These are phyloP conservation scores for Rhododendron kiyosumense DNA, from an alignment of 148 eudicot species.

Conservation along the genomic window DNA sequence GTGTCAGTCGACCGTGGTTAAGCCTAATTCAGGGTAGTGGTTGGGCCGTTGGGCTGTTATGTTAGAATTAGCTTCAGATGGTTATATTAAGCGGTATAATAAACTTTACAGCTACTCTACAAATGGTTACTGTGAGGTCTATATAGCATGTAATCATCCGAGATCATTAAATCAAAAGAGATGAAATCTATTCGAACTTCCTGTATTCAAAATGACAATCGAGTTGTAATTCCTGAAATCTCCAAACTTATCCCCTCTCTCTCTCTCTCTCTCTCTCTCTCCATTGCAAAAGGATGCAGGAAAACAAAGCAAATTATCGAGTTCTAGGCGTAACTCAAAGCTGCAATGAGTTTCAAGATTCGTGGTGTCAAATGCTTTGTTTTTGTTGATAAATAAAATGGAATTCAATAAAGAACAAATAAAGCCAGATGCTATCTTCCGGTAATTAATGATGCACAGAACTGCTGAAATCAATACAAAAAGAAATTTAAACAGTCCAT, in stretches of 20 bases:
- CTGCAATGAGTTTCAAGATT: background rate
- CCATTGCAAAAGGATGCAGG: background rate
- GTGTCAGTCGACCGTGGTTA: background rate
- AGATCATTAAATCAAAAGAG: background rate
- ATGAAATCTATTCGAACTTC: background rate
- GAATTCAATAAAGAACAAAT: background rate
- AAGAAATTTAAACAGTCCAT: background rate
- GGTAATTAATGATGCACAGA: slow-evolving; percentile 3
- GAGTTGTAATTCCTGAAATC: background rate
- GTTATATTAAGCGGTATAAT: background rate
- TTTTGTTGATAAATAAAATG: background rate
- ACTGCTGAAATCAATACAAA: background rate
- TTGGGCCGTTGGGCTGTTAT: background rate
- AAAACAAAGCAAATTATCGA: background rate
- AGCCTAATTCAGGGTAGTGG: background rate
- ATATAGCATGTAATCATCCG: background rate
- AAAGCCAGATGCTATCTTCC: background rate
- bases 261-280: background rate
- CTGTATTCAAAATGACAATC: background rate
- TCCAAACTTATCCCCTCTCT: background rate
- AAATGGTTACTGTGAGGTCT: background rate
- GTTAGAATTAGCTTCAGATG: background rate
- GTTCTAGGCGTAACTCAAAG: background rate
- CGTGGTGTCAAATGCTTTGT: background rate
- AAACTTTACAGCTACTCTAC: background rate